Conservation (phyloP, 2,329 filamentous ascomycete genomes). For the Geosmithia putterillii region DNA sequence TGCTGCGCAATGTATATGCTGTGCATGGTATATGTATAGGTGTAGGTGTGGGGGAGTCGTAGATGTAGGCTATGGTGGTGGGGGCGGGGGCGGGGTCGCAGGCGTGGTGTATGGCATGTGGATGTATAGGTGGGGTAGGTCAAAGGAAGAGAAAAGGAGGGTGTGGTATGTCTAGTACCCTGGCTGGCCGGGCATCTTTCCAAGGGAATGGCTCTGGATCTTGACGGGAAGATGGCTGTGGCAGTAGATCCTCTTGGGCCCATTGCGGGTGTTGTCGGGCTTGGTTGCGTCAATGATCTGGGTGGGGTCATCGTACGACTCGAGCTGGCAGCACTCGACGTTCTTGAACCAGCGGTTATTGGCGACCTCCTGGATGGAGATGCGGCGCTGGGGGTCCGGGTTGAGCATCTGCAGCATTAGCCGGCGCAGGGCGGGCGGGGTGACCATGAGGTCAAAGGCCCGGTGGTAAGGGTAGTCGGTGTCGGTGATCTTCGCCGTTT, state of each 20-base stretch:
- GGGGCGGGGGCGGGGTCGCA: no score
- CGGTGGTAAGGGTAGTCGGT: slow-evolving; percentile 52
- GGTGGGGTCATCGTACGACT: slow-evolving; percentile 54
- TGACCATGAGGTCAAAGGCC: slow-evolving; percentile 52
- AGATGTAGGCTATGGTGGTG: no score
- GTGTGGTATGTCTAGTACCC: slow-evolving; percentile 28
- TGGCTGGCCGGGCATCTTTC: slow-evolving; percentile 43
- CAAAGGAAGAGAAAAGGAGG: neutral
- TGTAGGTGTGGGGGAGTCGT: no score
- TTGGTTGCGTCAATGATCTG: slow-evolving; percentile 50
- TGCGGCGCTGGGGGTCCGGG: slow-evolving; percentile 59
- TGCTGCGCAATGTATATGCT: no score
- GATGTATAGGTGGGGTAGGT: neutral
- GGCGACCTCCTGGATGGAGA: slow-evolving; percentile 56
- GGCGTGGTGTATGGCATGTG: neutral
- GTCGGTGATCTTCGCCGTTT: slow-evolving; percentile 30
- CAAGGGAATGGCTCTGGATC: slow-evolving; percentile 33
- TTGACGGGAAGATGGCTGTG: slow-evolving; percentile 44
- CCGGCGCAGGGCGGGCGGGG: slow-evolving; percentile 55
- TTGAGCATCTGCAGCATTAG: slow-evolving; percentile 74
- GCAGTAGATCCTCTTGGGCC: slow-evolving; percentile 40
- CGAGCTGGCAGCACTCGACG: slow-evolving; percentile 68
- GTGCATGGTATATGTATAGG: no score
- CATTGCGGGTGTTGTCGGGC: slow-evolving; percentile 29
- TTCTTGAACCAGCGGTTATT: slow-evolving; percentile 61